phyloP scores from a whole-genome alignment of 2,329 filamentous ascomycete genomes.

The Penicillium decumbens region DNA sequence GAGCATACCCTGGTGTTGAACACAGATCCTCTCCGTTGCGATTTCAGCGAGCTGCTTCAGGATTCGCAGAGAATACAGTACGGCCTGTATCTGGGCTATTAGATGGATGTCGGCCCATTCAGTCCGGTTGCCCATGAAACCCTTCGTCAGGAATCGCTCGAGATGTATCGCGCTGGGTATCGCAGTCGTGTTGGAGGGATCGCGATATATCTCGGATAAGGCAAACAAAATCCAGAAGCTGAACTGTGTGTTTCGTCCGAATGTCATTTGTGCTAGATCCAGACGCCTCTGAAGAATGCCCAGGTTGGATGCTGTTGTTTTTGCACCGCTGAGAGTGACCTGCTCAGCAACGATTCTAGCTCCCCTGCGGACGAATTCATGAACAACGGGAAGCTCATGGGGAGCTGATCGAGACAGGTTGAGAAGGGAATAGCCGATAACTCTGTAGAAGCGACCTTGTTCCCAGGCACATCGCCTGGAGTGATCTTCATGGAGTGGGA shows the following conservation, averaged over 20 bases:
- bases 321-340: conserved; percentile 22
- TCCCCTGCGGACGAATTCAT: conserved; percentile 38
- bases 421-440: conserved; percentile 54
- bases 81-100: conserved; percentile 56
- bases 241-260: conserved; percentile 11
- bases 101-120: conserved; percentile 61
- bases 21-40: conserved; percentile 27
- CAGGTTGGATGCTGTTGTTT: conserved; percentile 18
- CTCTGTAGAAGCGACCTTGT: conserved; percentile 48
- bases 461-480: conserved; percentile 56
- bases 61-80: conserved; percentile 60
- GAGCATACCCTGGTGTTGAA: conserved; percentile 20
- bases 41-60: conserved; percentile 48
- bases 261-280: conserved; percentile 13
- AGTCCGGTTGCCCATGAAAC: conserved; percentile 30
- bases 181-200: conserved; percentile 8
- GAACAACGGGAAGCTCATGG: conserved; percentile 20
- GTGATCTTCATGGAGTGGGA: conserved; percentile 57
- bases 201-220: conserved; percentile 29
- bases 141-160: conserved; percentile 28
- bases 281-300: conserved; percentile 22
- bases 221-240: conserved; percentile 36
- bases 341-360: conserved; percentile 30
- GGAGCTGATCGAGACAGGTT: conserved; percentile 33
- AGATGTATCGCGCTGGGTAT: conserved; percentile 20